phyloP scores from a whole-genome alignment of 805 yeast genomes.

The Helenozyma baotianmanensis region DNA sequence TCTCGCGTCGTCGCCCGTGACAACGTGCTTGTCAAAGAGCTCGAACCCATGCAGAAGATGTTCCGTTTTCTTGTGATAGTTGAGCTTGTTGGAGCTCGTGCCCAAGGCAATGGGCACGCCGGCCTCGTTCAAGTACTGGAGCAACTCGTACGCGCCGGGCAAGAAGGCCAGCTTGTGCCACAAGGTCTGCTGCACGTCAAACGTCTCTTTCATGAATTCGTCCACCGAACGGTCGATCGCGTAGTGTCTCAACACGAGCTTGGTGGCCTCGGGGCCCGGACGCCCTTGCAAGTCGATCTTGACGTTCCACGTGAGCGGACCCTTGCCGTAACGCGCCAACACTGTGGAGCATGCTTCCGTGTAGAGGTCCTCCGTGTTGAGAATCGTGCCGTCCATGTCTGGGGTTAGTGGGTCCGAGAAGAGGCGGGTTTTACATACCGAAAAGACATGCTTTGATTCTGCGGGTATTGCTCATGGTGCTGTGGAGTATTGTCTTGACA shows the following conservation, averaged over 20 bases:
- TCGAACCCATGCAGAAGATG: constrained; percentile 63
- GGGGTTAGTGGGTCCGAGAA: constrained; percentile 11
- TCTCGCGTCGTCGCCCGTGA: constrained; percentile 86
- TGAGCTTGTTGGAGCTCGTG: constrained; percentile 67
- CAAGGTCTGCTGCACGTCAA: constrained; percentile 47
- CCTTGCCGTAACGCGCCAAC: constrained; percentile 65
- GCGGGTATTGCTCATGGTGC: too few relatives aligned
- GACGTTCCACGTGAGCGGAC: constrained; percentile 85
- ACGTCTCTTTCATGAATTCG: constrained; percentile 51
- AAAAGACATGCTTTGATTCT: constrained; percentile 64
- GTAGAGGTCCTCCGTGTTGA: constrained; percentile 89
- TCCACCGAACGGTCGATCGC: constrained; percentile 54
- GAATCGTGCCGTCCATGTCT: constrained; percentile 94
- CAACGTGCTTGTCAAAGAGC: constrained; percentile 57
- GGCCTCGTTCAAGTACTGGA: constrained; percentile 46
- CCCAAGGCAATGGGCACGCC: constrained; percentile 84
- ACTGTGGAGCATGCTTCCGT: constrained; percentile 71
- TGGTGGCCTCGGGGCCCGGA: constrained; percentile 76
- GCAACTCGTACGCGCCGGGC: constrained; percentile 80
- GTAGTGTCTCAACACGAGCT: constrained; percentile 62
- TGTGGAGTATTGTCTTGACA: too few relatives aligned
- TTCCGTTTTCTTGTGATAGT: constrained; percentile 66
- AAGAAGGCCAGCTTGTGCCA: constrained; percentile 68
- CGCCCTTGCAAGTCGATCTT: constrained; percentile 85
- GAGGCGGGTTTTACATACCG: constrained; percentile 40